These are phyloP conservation scores for Trifolium fragiferum DNA, from an alignment of 306 rosid species.

Conservation along the genomic window DNA sequence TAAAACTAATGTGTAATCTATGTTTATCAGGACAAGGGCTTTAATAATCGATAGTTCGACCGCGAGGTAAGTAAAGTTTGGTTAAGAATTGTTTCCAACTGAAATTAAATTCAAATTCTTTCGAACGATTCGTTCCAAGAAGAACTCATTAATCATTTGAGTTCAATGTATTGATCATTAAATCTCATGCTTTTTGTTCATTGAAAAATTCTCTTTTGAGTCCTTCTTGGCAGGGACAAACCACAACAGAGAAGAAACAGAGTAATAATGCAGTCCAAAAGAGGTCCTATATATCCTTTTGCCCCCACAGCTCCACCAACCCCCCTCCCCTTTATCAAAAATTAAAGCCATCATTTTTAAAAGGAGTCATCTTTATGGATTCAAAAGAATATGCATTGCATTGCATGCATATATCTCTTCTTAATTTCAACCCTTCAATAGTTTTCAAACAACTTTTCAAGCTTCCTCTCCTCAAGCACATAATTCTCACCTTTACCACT, in stretches of 20 bases:
- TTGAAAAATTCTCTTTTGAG: conserved; percentile 50
- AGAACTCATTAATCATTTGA: too few species aligned
- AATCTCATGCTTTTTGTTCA: conserved; percentile 51
- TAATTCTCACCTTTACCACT: conserved; percentile 52
- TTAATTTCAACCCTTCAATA: conserved; percentile 37
- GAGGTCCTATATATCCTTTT: conserved; percentile 52
- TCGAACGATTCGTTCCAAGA: too few species aligned
- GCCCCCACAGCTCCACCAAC: conserved; percentile 62
- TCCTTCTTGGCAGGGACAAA: conserved; percentile 55
- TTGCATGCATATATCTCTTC: conserved; percentile 46
- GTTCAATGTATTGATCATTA: too few species aligned
- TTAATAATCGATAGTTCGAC: too few species aligned
- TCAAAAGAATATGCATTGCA: conserved; percentile 77
- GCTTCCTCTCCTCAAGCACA: conserved; percentile 55
- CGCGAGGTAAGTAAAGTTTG: too few species aligned
- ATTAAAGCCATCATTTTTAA: conserved; percentile 55
- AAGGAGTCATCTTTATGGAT: conserved; percentile 64
- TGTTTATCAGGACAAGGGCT: too few species aligned
- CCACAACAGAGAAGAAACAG: conserved; percentile 45
- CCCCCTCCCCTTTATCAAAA: conserved; percentile 43
- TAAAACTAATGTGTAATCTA: too few species aligned
- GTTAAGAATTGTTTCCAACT: too few species aligned
- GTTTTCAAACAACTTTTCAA: conserved; percentile 55
- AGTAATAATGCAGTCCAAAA: conserved; percentile 72
- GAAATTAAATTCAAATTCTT: too few species aligned